Percentiles rank a stretch among this genome's conserved stretches.
Evolutionary conservation across 1,284 basidiomycete species (phyloP).

Genomic region (Fomitiporia mediterranea): DNA sequence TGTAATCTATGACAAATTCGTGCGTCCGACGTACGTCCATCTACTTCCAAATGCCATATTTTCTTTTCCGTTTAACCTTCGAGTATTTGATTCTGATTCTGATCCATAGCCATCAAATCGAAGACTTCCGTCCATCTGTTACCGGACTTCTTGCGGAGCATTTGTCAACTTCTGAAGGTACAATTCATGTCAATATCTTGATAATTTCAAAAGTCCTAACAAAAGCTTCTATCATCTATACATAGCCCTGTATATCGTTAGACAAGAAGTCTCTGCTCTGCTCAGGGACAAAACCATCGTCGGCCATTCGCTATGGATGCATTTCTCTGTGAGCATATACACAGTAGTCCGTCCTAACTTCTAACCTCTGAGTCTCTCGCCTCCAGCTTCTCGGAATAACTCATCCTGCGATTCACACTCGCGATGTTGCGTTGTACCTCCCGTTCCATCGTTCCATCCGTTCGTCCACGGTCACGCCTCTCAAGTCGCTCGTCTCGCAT

Average conservation of each 20-base stretch:
- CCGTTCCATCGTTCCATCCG: conserved; percentile 47
- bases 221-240: no score
- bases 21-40: conserved; percentile 47
- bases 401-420: conserved; percentile 49
- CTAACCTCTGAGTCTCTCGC: no score
- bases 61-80: not conserved
- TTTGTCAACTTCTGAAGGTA: conserved; percentile 39
- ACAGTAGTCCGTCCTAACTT: not conserved
- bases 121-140: conserved; percentile 42
- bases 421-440: conserved; percentile 52
- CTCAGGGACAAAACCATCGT: conserved; percentile 48
- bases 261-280: conserved; percentile 39
- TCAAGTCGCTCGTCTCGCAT: conserved; percentile 42
- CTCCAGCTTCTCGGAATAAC: conserved; percentile 46
- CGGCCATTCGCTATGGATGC: conserved; percentile 51
- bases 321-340: conserved; percentile 43
- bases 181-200: not conserved
- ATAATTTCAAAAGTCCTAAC: no score
- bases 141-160: conserved; percentile 43
- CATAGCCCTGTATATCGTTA: conserved; percentile 44
- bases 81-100: not conserved
- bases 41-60: not conserved
- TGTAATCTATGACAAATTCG: conserved; percentile 46
- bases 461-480: conserved; percentile 36
- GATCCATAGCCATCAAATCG: conserved; percentile 41